Conservation (phyloP, 1,284 basidiomycete genomes). For the Mrakiaceae sp. region DNA sequence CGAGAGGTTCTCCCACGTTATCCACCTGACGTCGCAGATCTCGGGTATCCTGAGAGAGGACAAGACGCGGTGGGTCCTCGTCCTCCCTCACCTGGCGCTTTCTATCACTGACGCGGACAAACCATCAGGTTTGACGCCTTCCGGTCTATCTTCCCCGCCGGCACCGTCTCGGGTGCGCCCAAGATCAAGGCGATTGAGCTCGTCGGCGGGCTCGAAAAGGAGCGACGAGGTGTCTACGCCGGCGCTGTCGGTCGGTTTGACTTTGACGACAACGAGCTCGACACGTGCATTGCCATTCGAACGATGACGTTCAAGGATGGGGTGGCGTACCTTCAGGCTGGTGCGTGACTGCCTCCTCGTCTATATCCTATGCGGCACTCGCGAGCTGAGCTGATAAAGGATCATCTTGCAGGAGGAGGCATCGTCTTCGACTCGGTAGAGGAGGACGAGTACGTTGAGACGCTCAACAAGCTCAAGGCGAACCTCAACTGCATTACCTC, state of each 20-base stretch:
- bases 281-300: conserved; percentile 96
- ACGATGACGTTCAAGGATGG: conserved; percentile 98
- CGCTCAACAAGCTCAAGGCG: conserved; percentile 83
- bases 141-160: conserved; percentile 97
- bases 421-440: conserved; percentile 97
- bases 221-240: conserved; percentile 88
- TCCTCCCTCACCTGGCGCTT: conserved; percentile 3
- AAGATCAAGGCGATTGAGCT: conserved; percentile 99
- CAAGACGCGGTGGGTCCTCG: conserved; percentile 55
- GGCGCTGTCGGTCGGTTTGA: conserved; percentile 96
- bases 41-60: conserved; percentile 76
- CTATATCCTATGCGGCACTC: too few species aligned
- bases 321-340: conserved; percentile 80
- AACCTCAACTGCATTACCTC: conserved; percentile 75
- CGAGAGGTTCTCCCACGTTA: conserved; percentile 96
- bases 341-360: conserved; percentile 19
- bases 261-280: conserved; percentile 89
- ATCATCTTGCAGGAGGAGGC: conserved; percentile 54
- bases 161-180: conserved; percentile 97
- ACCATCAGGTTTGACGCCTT: conserved; percentile 82
- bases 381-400: too few species aligned
- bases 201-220: conserved; percentile 73
- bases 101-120: not conserved
- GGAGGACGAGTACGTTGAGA: conserved; percentile 93
- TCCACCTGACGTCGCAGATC: conserved; percentile 92